These are phyloP conservation scores for Fomitopsis schrenkii DNA, from an alignment of 1,284 basidiomycete species.

Conservation along the genomic window DNA sequence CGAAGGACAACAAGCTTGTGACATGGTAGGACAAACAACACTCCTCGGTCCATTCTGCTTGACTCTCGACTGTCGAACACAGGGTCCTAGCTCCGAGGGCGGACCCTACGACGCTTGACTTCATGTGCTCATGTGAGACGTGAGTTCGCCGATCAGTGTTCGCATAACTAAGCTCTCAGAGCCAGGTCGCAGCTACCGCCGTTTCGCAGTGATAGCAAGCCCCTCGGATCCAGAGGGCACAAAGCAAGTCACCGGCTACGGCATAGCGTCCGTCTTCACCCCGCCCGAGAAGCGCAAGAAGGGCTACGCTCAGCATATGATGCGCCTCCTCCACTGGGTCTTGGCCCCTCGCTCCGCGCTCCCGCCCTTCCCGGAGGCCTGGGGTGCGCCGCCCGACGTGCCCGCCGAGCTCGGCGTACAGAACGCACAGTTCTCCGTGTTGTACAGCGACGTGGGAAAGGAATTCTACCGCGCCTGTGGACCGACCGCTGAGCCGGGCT, in stretches of 20 bases:
- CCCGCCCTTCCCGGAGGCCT: constrained; percentile 33
- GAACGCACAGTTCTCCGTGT: constrained; percentile 42
- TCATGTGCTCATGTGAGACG: constrained; percentile 45
- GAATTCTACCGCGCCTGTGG: constrained; percentile 50
- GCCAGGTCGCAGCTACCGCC: constrained; percentile 23
- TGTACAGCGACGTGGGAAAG: constrained; percentile 62
- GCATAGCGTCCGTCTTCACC: constrained; percentile 42
- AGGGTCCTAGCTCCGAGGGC: constrained; percentile 42
- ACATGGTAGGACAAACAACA: constrained; percentile 29
- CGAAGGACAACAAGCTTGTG: constrained; percentile 29
- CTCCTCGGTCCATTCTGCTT: background rate
- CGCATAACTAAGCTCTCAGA: background rate
- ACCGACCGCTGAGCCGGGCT: constrained; percentile 23
- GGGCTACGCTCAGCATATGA: constrained; percentile 47
- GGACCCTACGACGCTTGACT: constrained; percentile 35
- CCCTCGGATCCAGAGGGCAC: constrained; percentile 7
- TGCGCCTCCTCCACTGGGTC: constrained; percentile 43
- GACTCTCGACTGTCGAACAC: background rate
- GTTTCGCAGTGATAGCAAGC: constrained; percentile 20
- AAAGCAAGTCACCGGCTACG: constrained; percentile 30
- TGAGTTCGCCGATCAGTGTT: constrained; percentile 17
- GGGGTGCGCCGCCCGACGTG: constrained; percentile 33
- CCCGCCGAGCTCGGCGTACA: constrained; percentile 14
- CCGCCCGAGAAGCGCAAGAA: constrained; percentile 35
- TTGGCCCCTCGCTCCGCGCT: constrained; percentile 28